Base-by-base conservation (phyloP, 371 early-diverging fungal species). In the Mortierella sp. region DNA sequence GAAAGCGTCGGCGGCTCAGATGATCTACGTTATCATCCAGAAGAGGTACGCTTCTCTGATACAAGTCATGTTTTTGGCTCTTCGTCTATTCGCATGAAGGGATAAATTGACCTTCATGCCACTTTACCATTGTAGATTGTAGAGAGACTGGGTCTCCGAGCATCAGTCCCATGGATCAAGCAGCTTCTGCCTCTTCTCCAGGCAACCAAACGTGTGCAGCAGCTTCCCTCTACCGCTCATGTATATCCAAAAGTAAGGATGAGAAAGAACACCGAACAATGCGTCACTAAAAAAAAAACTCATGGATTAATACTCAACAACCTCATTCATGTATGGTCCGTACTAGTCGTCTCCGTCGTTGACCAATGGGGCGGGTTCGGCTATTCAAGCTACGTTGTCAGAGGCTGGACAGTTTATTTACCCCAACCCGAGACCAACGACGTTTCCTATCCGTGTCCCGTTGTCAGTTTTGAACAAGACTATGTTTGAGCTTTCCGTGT, bases 401-500 rank as follows among this genome's bases (percentile, higher is more conserved):
- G 69, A 62, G 39, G 27, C 58, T 30, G 78, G 65, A 1, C 48
- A 56, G 11, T 76, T 76, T 31, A 42, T 57, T 0, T 70, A 65
- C 31, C 70, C 78, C 8, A 34, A 65, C 3, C 54, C 62, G 4
- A 64, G 53, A 32, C 65, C 62, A 11, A 51, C 50, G 11, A 50
- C 53, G 8, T 76, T 70, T 27, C 78, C 78, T 2, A 23, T 32
- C 8, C 70, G 64, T 6, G 70, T 76, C n/a, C 70, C 78, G 1
- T 50, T 65, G n/a, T 76, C 78, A 1, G 48, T 76, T 1, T 46
- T 76, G 44, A 76, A 76, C 62, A 69, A 70, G 50, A 70, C 70
- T 21, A 70, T 76, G 78, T 76, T 76, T 57, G 78, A 76, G 27
- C 70, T 76, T 17, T 76, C 78, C 7, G 66, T 76, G 1, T 70